These are phyloP conservation scores for Phialophora macrospora DNA, from an alignment of 2,329 filamentous ascomycete species.

Conservation along the genomic window DNA sequence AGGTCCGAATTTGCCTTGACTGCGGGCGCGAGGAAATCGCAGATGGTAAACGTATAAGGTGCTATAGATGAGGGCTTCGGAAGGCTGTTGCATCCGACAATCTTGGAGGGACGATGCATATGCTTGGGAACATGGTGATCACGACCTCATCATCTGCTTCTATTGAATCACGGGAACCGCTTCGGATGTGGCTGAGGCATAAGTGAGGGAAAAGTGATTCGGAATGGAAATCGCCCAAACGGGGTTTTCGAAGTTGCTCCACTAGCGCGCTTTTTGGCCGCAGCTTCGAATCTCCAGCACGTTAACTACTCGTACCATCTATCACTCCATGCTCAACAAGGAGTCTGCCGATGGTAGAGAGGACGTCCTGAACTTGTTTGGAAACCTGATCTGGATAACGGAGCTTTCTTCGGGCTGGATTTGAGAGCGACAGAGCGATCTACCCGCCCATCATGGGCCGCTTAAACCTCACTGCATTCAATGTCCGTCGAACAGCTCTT, in stretches of 20 bases:
- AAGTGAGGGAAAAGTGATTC: slow-evolving; percentile 6
- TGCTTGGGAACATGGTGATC: slow-evolving; percentile 28
- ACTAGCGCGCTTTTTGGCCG: slow-evolving; percentile 30
- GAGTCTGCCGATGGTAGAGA: background rate
- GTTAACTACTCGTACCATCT: background rate
- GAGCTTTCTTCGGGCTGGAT: background rate
- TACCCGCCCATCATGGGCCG: slow-evolving; percentile 48
- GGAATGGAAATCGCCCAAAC: slow-evolving; percentile 13
- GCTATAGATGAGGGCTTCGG: slow-evolving; percentile 32
- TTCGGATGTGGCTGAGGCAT: slow-evolving; percentile 1
- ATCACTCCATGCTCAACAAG: background rate
- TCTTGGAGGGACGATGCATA: slow-evolving; percentile 33
- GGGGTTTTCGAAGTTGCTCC: slow-evolving; percentile 8
- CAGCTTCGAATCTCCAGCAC: slow-evolving; percentile 17
- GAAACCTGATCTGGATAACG: background rate
- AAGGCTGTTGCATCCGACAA: slow-evolving; percentile 33
- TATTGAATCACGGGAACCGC: background rate
- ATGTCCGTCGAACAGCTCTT: slow-evolving; percentile 51
- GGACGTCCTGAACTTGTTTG: too few relatives aligned
- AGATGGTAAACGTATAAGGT: slow-evolving; percentile 19
- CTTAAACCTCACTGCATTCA: slow-evolving; percentile 53
- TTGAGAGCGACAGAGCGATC: background rate
- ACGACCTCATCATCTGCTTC: slow-evolving; percentile 18
- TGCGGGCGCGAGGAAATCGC: slow-evolving; percentile 36
- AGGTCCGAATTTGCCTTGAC: slow-evolving; percentile 17